Base-by-base conservation (phyloP, 805 yeast species). In the Yarrowia deformans region DNA sequence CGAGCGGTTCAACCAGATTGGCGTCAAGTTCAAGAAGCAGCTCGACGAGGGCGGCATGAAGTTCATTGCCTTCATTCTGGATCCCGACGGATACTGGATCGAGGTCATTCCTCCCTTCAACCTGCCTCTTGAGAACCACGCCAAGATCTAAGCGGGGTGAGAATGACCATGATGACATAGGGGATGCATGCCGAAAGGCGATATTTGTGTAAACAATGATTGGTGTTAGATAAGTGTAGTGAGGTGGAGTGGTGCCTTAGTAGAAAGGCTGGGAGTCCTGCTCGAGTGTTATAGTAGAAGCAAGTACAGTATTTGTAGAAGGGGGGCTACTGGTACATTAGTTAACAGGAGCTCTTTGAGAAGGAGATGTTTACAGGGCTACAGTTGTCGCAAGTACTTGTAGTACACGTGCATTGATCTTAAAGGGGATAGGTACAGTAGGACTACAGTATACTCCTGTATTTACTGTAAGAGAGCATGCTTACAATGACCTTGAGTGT, bases 1-100 rank as follows among this genome's bases (percentile, higher is more conserved):
- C 32, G 84, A 83, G 56, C 76, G 86, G 46, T 84, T 84, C 55
- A 79, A 77, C 46, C 73, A 76, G 55, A 79, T 80, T 70, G 87
- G 87, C 32, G 85, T 82, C 58, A 75, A 79, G 46, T 81, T 91
- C 71, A 83, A 82, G 72, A 77, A 78, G 68, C 77, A 82, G 64
- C 80, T 75, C 67, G 82, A 83, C 32, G 82, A 79, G 45, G 81
- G 81, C 18, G 74, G 76, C 48, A 81, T 83, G 72, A 80, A 82
- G 70, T 90, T 93, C 89, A 81, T 89, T 77, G 98, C 91, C 2
- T 89, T 91, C 74, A 78, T 94, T 69, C 82, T 83, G 70, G 99
- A 94, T 76, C 98, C 98, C 14, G 98, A 94, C 79, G 92, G 93
- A 76, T 95, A 94, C 82, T 84, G 88, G 70, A 82, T 94, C 73